These are phyloP conservation scores for Benincasa hispida DNA, from an alignment of 306 rosid genomes.

Conservation along the genomic window DNA sequence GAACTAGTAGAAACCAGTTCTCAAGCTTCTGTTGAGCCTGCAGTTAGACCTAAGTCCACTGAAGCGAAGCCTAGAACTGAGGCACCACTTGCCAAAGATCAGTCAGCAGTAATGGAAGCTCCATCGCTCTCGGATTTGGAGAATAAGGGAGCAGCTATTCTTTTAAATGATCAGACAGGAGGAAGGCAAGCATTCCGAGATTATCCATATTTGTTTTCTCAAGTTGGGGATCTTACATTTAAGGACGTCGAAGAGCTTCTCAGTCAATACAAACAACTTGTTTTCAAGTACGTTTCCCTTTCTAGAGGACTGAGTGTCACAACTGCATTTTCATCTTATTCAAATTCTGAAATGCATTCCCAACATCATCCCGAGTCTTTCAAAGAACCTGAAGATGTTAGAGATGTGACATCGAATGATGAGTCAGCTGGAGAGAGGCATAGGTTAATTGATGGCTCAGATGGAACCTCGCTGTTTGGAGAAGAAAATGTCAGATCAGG, in stretches of 20 bases:
- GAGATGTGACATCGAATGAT: constrained; percentile 21
- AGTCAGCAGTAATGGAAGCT: constrained; percentile 31
- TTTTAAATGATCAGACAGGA: constrained; percentile 54
- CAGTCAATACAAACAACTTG: constrained; percentile 73
- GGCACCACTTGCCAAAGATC: constrained; percentile 23
- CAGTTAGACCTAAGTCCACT: constrained; percentile 25
- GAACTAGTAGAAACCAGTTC: constrained; percentile 23
- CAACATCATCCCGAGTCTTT: constrained; percentile 28
- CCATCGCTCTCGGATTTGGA: constrained; percentile 89
- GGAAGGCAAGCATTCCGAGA: constrained; percentile 52
- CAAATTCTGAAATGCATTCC: constrained; percentile 24
- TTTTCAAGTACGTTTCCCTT: constrained; percentile 70
- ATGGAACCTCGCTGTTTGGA: constrained; percentile 22
- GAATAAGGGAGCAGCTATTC: constrained; percentile 18
- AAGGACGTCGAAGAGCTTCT: constrained; percentile 73
- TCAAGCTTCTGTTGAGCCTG: constrained; percentile 27
- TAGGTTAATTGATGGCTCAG: constrained; percentile 20
- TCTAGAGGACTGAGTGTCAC: constrained; percentile 57
- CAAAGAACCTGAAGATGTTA: constrained; percentile 24
- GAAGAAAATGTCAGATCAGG: constrained; percentile 31
- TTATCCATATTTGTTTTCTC: background rate
- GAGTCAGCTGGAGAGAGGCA: constrained; percentile 19
- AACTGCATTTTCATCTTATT: constrained; percentile 24
- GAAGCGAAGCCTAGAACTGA: constrained; percentile 26
- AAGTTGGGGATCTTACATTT: constrained; percentile 48